Evolutionary conservation across 441 rosid species (phyloP), one percentile per base, ranked within the genome.

Genomic region (Corymbia calophylla): DNA sequence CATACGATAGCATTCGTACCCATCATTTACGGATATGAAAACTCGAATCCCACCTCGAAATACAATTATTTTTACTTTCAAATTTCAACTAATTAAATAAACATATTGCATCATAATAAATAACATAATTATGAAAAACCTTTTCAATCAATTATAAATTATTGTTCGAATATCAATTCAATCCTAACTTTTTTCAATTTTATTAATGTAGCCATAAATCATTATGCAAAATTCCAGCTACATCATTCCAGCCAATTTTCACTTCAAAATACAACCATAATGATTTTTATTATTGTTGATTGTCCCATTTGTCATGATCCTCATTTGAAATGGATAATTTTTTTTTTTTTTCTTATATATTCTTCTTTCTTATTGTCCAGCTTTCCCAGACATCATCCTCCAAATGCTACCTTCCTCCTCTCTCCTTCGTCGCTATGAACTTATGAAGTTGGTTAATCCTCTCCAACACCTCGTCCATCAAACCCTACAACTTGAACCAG

Each of bases 211-310:
- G 17, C 16, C 39, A 1, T 66, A 66, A 66, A 31, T 0, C 3
- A 2, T n/a, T 66, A 15, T 16, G 2, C 6, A 21, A 66, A 66
- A n/a, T 31, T 31, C 0, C 1, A 31, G 16, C n/a, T 3, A 2
- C n/a, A 8, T 62, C 32, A 29, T 62, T 62, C 70, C 1, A 0
- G 0, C 0, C 70, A 62, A 62, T 13, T 62, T 62, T 62, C 0
- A 0, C 9, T 29, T 62, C 1, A 62, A 62, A 62, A 14, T 0
- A 62, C 1, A 62, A 8, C 17, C 32, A 62, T 62, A 14, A 4
- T 2, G 0, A 13, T 29, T 6, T n/a, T n/a, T 13, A 1, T 16
- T 14, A 2, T 6, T 8, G 0, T 29, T 62, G 68, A 62, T 7
- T 16, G 29, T 62, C 17, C 29, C 29, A 25, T 58, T 4, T 25